Base-by-base conservation (phyloP, 2,329 filamentous ascomycete species). In the Lasiodiplodia sp. region DNA sequence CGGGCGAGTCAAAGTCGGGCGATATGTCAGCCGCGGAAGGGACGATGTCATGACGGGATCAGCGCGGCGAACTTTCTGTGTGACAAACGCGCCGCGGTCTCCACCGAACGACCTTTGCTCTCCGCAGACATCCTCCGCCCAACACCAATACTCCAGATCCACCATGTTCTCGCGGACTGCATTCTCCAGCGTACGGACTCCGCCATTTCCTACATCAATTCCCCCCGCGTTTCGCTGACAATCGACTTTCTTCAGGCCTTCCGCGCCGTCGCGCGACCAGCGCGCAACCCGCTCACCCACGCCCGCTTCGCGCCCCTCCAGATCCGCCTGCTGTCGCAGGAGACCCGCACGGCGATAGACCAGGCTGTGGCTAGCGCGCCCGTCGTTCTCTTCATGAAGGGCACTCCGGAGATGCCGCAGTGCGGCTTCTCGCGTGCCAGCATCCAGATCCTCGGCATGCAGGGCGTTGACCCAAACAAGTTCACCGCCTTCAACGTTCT, bases 351-450 rank as follows among this genome's bases (percentile, higher is more conserved):
- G 49, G 94, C 94, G 31, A 99, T 99, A 75, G 93, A 97, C 81
- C 93, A 94, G 80, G 95, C 95, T 38, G 91, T 99, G 18, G 86
- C 84, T 28, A 94, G 94, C 0, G 92, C 94, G 0, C 95, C 95
- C 2, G 95, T 99, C 0, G 96, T 99, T 0, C 87, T 99, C 68
- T 99, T 99, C 86, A 99, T 99, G 96, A 99, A 99, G 85, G 96
- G 96, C 69, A 98, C 96, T 1, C 96, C 96, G 69, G 94, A 97
- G 83, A 93, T 89, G 70, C 96, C 96, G 23, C 94, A 97, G 81
- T 99, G 96, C 82, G 96, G 96, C 56, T 99, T 97, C 86, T 98
- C 95, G 69, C 89, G 94, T 75, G 95, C 95, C 67, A 93, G 88
- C 79, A 97, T 99, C 79, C 94, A 98, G 85, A 94, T 99, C 75